Conservation (phyloP, 1,284 basidiomycete species). For the Apiotrichum porosum region DNA sequence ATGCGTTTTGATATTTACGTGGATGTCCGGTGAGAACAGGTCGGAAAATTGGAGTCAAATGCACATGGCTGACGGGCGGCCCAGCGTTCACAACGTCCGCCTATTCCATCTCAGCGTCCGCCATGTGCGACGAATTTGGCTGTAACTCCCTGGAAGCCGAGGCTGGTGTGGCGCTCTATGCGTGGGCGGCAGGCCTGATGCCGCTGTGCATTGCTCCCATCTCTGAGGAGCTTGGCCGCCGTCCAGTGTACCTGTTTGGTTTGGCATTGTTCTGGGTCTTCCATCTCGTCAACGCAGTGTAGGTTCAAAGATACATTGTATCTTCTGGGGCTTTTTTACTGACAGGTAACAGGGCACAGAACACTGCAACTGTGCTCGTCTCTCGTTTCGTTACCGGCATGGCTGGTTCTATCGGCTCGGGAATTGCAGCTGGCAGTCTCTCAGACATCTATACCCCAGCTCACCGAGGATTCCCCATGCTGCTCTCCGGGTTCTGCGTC, state of each 20-base stretch:
- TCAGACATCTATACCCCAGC: constrained; percentile 57
- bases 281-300: constrained; percentile 61
- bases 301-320: no score
- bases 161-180: constrained; percentile 59
- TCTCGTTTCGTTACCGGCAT: constrained; percentile 61
- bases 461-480: constrained; percentile 60
- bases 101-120: constrained; percentile 57
- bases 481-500: constrained; percentile 59
- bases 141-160: constrained; percentile 59
- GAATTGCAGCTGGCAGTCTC: constrained; percentile 72
- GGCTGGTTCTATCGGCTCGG: constrained; percentile 60
- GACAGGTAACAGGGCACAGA: constrained; percentile 56
- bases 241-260: constrained; percentile 62
- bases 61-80: no score
- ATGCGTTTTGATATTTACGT: constrained; percentile 58
- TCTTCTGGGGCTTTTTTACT: constrained; percentile 17
- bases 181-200: constrained; percentile 54
- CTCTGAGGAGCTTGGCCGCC: constrained; percentile 71
- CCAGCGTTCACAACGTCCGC: constrained; percentile 56
- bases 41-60: no score
- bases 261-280: constrained; percentile 58
- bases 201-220: constrained; percentile 69
- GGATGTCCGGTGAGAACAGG: constrained; percentile 55
- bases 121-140: constrained; percentile 63
- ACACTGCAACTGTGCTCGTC: constrained; percentile 64